Conservation (phyloP, 176 grass and related monocot species). For the Zea luxurians region DNA sequence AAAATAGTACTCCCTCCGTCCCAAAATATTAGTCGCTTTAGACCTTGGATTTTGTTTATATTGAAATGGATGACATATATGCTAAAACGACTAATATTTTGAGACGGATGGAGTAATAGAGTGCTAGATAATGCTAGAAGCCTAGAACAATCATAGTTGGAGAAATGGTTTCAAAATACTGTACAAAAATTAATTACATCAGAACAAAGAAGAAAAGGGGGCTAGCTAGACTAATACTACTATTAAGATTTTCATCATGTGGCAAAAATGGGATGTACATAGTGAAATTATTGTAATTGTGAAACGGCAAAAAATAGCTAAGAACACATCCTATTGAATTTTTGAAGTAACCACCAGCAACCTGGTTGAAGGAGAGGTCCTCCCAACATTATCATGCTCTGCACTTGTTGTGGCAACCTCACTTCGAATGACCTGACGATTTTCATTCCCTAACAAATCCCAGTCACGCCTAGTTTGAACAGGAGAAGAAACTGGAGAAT, state of each 20-base stretch:
- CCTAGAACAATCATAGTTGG: not conserved
- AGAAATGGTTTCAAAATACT: not conserved
- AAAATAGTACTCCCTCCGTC: not conserved
- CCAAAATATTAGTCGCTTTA: too few species aligned
- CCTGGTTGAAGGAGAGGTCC: conserved; percentile 52
- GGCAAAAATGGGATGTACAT: conserved; percentile 1
- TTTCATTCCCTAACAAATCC: conserved; percentile 65
- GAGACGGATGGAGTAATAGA: not conserved
- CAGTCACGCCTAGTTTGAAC: conserved; percentile 60
- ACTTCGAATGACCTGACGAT: conserved; percentile 35
- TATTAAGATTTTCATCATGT: conserved; percentile 4
- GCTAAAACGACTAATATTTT: too few species aligned
- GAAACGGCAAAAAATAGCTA: not conserved
- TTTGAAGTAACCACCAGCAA: conserved; percentile 30
- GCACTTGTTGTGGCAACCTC: conserved; percentile 46
- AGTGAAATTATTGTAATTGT: conserved; percentile 17
- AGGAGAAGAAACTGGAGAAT: conserved; percentile 81
- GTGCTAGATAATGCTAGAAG: not conserved
- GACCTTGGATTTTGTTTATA: too few species aligned
- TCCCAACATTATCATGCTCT: conserved; percentile 55
- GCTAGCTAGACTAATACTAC: too few species aligned
- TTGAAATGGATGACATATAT: too few species aligned
- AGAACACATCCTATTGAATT: conserved; percentile 4
- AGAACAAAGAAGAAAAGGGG: too few species aligned
- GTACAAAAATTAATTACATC: not conserved